These are phyloP conservation scores for Xylogone sp. DNA, from an alignment of 2,329 filamentous ascomycete genomes.

Conservation along the genomic window DNA sequence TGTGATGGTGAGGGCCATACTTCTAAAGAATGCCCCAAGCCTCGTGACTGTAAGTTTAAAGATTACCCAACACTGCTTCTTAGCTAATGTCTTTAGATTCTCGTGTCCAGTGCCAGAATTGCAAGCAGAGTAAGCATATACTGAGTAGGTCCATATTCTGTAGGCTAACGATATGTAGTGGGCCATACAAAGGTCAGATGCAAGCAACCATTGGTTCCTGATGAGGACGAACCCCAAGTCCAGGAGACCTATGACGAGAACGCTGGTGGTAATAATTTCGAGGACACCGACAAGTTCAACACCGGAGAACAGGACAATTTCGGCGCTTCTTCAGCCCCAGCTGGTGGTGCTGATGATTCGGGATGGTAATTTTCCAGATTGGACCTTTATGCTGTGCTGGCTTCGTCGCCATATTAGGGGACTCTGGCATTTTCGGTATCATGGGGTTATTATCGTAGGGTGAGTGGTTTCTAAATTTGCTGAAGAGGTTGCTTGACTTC, in stretches of 20 bases:
- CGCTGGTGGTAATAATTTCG: not conserved
- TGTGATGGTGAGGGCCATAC: slow-evolving; percentile 60
- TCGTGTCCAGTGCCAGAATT: slow-evolving; percentile 58
- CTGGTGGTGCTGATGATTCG: not conserved
- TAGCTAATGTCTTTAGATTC: slow-evolving; percentile 22
- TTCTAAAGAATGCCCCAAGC: slow-evolving; percentile 55
- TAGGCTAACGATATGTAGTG: slow-evolving; percentile 16
- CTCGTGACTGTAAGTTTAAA: slow-evolving; percentile 42
- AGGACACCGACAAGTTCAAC: not conserved
- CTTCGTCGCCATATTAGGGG: too few species aligned
- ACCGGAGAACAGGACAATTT: not conserved
- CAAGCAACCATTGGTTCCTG: slow-evolving; percentile 27
- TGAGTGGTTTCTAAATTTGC: too few species aligned
- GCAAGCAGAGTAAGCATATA: slow-evolving; percentile 35
- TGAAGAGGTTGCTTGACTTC: too few species aligned
- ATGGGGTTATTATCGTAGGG: too few species aligned
- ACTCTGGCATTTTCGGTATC: too few species aligned
- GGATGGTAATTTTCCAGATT: not conserved
- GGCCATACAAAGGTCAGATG: slow-evolving; percentile 39
- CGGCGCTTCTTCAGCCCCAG: not conserved
- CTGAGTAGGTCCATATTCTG: not conserved
- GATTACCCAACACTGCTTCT: not conserved
- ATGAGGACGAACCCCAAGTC: slow-evolving; percentile 7
- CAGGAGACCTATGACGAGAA: slow-evolving; percentile 7
- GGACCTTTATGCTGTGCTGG: not conserved